Percentiles rank a stretch among this genome's conserved stretches.
phyloP scores from a whole-genome alignment of 225 moss, liverwort and hornwort species.

The Polytrichum formosum region DNA sequence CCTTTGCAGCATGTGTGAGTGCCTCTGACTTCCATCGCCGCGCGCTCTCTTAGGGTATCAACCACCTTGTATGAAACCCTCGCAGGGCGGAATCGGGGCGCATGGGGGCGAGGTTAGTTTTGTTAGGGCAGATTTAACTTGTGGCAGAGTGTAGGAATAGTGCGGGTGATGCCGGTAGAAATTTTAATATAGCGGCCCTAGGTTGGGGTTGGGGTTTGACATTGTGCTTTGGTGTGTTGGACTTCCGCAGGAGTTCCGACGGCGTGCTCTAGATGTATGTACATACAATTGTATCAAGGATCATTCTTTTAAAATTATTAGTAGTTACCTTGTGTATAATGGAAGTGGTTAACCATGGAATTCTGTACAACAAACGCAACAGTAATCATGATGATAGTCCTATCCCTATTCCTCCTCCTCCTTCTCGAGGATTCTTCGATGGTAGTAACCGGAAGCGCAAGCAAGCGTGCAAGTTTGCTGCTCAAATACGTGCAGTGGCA shows the following conservation, averaged over 20 bases:
- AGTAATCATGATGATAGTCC: neutral
- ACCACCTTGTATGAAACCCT: no score
- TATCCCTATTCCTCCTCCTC: neutral
- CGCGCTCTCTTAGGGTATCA: no score
- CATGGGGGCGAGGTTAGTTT: neutral
- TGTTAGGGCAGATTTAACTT: neutral
- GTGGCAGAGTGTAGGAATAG: neutral
- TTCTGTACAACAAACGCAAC: neutral
- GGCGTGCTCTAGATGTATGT: slow-evolving; percentile 8
- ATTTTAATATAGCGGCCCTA: neutral
- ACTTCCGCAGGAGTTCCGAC: neutral
- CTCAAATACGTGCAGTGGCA: neutral
- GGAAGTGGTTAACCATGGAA: slow-evolving; percentile 9
- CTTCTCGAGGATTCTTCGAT: neutral
- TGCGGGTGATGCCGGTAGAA: neutral
- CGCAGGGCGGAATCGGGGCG: neutral
- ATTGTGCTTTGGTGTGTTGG: neutral
- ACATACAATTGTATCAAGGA: slow-evolving; percentile 5
- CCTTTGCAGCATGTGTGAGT: no score
- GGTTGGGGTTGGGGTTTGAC: neutral
- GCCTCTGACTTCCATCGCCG: no score
- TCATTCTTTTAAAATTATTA: slow-evolving; percentile 7
- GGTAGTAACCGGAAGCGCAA: slow-evolving; percentile 30
- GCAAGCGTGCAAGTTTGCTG: slow-evolving; percentile 13
- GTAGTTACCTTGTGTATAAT: slow-evolving; percentile 13